Conservation (phyloP, 2,329 filamentous ascomycete genomes). For the Celoporthe dispersa region DNA sequence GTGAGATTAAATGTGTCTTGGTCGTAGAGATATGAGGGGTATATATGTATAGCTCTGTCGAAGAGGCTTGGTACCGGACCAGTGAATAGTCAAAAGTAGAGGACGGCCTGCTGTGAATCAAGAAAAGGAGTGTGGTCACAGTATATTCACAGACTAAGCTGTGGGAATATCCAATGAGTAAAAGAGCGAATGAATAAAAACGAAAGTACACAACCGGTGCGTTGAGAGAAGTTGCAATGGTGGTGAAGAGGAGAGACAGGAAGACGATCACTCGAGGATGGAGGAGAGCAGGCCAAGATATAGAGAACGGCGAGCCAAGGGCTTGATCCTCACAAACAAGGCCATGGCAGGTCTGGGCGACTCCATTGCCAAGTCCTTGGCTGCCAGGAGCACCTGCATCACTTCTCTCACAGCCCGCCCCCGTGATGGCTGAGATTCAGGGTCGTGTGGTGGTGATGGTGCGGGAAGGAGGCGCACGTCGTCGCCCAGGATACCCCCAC, state of each 20-base stretch:
- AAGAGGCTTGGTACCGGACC: slow-evolving; percentile 28
- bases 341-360: slow-evolving; percentile 18
- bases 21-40: slow-evolving; percentile 1
- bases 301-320: slow-evolving; percentile 19
- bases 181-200: slow-evolving; percentile 24
- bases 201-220: slow-evolving; percentile 24
- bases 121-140: slow-evolving; percentile 25
- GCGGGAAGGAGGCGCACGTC: slow-evolving; percentile 23
- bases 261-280: slow-evolving; percentile 7
- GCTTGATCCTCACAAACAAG: slow-evolving; percentile 16
- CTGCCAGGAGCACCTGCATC: slow-evolving; percentile 13
- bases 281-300: slow-evolving; percentile 17
- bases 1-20: not conserved
- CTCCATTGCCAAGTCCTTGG: slow-evolving; percentile 25
- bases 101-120: slow-evolving; percentile 13
- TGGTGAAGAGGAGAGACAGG: slow-evolving; percentile 14
- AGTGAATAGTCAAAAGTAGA: not conserved
- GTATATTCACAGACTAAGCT: slow-evolving; percentile 17
- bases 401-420: not conserved
- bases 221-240: slow-evolving; percentile 17
- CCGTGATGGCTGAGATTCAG: slow-evolving; percentile 13
- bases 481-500: slow-evolving; percentile 18
- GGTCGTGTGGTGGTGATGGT: slow-evolving; percentile 16
- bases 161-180: slow-evolving; percentile 16
- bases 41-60: slow-evolving; percentile 17